A percentile compares a stretch with the other conserved stretches of the same genome.
These are phyloP conservation scores for Orbilia blumenaviensis DNA, from an alignment of 2,329 filamentous ascomycete species.

Conservation along the genomic window DNA sequence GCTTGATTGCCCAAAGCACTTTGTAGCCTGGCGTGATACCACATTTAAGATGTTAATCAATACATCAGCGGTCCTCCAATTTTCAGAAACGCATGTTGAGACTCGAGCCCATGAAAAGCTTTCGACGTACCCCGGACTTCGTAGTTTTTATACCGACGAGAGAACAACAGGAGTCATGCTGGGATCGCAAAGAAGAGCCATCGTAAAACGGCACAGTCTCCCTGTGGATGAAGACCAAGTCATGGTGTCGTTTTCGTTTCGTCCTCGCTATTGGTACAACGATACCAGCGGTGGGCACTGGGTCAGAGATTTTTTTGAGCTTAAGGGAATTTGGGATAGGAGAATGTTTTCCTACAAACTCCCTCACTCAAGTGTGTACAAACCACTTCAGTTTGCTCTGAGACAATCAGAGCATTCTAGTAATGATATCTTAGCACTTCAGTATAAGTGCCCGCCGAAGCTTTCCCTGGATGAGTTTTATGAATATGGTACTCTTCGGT, in stretches of 20 bases:
- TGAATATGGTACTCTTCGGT: constrained; percentile 61
- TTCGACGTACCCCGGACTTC: constrained; percentile 25
- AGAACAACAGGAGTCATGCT: constrained; percentile 57
- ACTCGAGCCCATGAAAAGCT: constrained; percentile 21
- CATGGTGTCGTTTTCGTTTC: constrained; percentile 64
- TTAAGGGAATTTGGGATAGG: constrained; percentile 39
- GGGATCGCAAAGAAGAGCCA: constrained; percentile 61
- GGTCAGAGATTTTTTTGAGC: constrained; percentile 52
- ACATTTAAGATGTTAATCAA: constrained; percentile 55
- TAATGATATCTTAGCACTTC: constrained; percentile 67
- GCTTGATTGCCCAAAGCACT: constrained; percentile 52
- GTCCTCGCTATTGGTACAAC: constrained; percentile 61
- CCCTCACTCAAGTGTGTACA: constrained; percentile 56
- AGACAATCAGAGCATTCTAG: constrained; percentile 58
- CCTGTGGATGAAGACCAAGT: constrained; percentile 60
- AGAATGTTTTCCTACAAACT: constrained; percentile 63
- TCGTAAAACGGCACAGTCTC: constrained; percentile 60
- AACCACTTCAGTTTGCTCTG: constrained; percentile 57
- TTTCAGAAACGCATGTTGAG: constrained; percentile 37
- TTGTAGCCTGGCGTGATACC: constrained; percentile 54
- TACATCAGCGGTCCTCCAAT: constrained; percentile 49
- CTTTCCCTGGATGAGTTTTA: constrained; percentile 68
- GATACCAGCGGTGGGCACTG: constrained; percentile 54
- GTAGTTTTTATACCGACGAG: constrained; percentile 24
- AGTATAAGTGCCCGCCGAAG: constrained; percentile 64